These are phyloP conservation scores for Tricholoma bakamatsutake DNA, from an alignment of 768 basidiomycete species.

Conservation along the genomic window DNA sequence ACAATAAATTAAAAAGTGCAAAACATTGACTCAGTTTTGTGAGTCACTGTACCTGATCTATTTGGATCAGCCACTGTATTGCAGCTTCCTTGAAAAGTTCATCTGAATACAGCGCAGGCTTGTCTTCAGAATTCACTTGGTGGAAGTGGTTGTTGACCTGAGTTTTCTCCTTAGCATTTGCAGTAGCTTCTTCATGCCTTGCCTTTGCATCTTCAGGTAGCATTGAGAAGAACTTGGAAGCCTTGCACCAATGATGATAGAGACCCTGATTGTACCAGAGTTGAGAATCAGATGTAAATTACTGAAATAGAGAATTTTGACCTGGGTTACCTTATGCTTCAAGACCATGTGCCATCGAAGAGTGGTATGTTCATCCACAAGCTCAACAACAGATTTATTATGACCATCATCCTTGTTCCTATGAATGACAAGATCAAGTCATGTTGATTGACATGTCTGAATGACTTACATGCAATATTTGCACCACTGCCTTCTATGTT, in stretches of 20 bases:
- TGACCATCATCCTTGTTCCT: neutral
- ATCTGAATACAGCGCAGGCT: constrained; percentile 16
- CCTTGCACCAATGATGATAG: constrained; percentile 6
- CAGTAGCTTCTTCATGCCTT: neutral
- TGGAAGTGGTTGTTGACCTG: constrained; percentile 4
- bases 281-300: too few relatives aligned
- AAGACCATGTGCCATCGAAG: too few relatives aligned
- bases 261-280: too few relatives aligned
- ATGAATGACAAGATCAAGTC: too few relatives aligned
- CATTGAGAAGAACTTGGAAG: constrained; percentile 14
- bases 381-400: neutral
- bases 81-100: constrained; percentile 19
- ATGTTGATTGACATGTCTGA: neutral
- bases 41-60: constrained; percentile 30
- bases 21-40: too few relatives aligned
- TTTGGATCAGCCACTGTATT: constrained; percentile 29
- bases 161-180: neutral
- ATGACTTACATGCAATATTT: neutral
- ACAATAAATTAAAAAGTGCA: too few relatives aligned
- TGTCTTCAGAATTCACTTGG: neutral
- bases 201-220: constrained; percentile 13
- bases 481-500: neutral
- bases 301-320: too few relatives aligned
- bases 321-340: too few relatives aligned
- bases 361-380: neutral